Evolutionary conservation across 345 rosid species (phyloP).

Genomic region (Acer yangbiense): DNA sequence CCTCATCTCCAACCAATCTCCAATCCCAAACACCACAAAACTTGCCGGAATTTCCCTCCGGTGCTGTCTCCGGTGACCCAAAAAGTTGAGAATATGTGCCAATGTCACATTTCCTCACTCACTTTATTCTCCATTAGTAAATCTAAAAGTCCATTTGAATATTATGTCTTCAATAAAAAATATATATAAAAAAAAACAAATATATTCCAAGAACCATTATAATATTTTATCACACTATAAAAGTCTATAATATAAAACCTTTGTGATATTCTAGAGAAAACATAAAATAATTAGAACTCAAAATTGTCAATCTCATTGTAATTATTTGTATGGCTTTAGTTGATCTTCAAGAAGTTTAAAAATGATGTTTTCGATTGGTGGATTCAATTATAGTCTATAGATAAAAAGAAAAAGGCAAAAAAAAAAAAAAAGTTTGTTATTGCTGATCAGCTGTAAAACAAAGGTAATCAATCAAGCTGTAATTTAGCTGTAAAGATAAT

Average conservation of each 20-base stretch:
- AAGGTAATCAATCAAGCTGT: background rate
- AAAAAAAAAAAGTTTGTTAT: too few relatives aligned
- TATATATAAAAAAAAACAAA: too few relatives aligned
- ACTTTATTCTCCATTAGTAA: constrained; percentile 24
- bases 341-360: too few relatives aligned
- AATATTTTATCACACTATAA: background rate
- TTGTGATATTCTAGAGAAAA: background rate
- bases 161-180: background rate
- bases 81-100: constrained; percentile 12
- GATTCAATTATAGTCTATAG: background rate
- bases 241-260: background rate
- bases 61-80: background rate
- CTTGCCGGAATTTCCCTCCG: background rate
- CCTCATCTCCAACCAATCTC: background rate
- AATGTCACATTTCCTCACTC: background rate
- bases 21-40: background rate
- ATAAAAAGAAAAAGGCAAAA: too few relatives aligned
- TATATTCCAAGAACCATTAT: background rate
- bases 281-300: too few relatives aligned
- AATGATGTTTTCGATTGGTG: background rate
- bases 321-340: too few relatives aligned
- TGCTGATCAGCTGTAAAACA: too few relatives aligned
- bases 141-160: background rate
- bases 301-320: too few relatives aligned
- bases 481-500: constrained; percentile 3